Percentiles rank a stretch among this genome's conserved stretches.
phyloP scores from a whole-genome alignment of 1,284 basidiomycete species.

The Xanthoconium separans region DNA sequence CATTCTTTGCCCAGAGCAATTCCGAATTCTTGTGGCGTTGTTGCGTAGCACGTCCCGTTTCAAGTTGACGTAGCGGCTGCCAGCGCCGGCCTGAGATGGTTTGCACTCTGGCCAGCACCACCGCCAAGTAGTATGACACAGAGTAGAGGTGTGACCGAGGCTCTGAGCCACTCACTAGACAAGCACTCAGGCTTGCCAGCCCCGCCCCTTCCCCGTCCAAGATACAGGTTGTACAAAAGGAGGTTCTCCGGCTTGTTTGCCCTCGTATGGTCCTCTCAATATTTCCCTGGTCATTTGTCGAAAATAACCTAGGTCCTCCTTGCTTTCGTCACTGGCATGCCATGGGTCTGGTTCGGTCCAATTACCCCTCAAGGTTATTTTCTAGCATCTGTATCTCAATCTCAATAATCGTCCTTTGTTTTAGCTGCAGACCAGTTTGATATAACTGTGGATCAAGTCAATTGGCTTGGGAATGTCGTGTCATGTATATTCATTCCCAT shows the following conservation, averaged over 20 bases:
- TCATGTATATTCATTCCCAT: constrained; percentile 60
- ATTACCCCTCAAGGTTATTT: constrained; percentile 61
- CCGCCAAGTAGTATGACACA: too few relatives aligned
- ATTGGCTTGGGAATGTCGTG: constrained; percentile 74
- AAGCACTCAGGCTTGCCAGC: too few relatives aligned
- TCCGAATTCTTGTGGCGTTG: too few relatives aligned
- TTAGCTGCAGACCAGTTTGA: constrained; percentile 59
- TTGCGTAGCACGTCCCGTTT: too few relatives aligned
- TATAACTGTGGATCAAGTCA: constrained; percentile 64
- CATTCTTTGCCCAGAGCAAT: too few relatives aligned
- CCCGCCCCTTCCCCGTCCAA: not conserved
- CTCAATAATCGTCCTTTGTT: not conserved
- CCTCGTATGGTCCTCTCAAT: constrained; percentile 43
- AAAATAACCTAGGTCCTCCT: constrained; percentile 48
- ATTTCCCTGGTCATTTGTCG: not conserved
- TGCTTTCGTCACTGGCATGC: constrained; percentile 61
- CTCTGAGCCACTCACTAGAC: too few relatives aligned
- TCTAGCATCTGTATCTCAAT: too few relatives aligned
- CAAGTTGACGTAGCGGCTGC: too few relatives aligned
- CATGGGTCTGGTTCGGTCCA: constrained; percentile 75
- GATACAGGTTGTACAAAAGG: constrained; percentile 63
- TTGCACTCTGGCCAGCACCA: too few relatives aligned
- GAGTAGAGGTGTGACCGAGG: too few relatives aligned
- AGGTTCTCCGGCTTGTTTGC: constrained; percentile 65
- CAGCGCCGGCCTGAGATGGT: too few relatives aligned